phyloP scores from a whole-genome alignment of 495 filamentous ascomycete species.

The Xylaria grammica region DNA sequence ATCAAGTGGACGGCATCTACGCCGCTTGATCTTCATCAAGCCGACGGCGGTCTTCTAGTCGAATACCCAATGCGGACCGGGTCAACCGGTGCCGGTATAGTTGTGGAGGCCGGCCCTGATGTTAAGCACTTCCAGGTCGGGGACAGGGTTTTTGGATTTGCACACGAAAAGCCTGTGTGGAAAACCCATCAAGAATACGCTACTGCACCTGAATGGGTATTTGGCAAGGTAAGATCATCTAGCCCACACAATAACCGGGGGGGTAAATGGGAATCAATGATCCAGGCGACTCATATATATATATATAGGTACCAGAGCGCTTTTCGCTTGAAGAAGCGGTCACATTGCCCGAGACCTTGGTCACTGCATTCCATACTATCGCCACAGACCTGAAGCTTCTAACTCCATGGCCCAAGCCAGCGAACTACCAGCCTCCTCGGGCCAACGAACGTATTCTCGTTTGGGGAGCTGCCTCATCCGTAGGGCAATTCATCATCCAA shows the following conservation, averaged over 20 bases:
- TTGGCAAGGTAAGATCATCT: constrained; percentile 35
- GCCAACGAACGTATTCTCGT: constrained; percentile 48
- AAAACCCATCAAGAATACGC: constrained; percentile 55
- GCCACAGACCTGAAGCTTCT: constrained; percentile 49
- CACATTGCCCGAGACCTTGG: constrained; percentile 56
- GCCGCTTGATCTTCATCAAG: constrained; percentile 61
- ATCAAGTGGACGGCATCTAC: constrained; percentile 58
- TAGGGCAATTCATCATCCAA: constrained; percentile 56
- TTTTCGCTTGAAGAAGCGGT: constrained; percentile 50
- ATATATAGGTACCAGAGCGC: constrained; percentile 40
- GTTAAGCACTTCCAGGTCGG: constrained; percentile 46
- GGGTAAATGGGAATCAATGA: not conserved
- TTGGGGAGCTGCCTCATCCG: constrained; percentile 60
- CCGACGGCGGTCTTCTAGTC: constrained; percentile 54
- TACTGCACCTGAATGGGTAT: constrained; percentile 39
- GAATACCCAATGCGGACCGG: constrained; percentile 45
- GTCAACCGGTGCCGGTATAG: constrained; percentile 47
- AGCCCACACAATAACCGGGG: not conserved
- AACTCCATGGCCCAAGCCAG: constrained; percentile 53
- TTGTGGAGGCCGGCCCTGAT: constrained; percentile 48
- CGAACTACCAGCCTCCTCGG: constrained; percentile 34
- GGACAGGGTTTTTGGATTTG: constrained; percentile 57
- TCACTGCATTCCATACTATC: constrained; percentile 57
- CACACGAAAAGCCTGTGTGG: constrained; percentile 39
- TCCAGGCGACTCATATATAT: not conserved